Evolutionary conservation across 2,329 filamentous ascomycete species (phyloP), one percentile per base, ranked within the genome.

Genomic region (Pseudocercospora eumusae): DNA sequence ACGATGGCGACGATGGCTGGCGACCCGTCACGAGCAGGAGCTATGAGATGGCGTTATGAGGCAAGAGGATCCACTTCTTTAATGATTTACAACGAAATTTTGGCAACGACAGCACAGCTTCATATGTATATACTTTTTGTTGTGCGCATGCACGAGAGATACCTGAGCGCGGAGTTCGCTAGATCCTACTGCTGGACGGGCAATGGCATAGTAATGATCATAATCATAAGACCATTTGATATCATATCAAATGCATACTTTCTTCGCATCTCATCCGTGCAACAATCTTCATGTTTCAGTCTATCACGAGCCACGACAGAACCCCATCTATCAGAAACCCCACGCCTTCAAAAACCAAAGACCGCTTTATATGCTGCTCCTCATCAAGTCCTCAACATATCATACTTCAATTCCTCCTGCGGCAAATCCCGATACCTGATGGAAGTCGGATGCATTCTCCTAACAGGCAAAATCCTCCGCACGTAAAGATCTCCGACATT

Each of bases 381-480:
- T 50, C 47, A 50, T n/a, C 23, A 25, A 15, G 47, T 52, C 23
- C 47, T 52, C 56, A 68, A 50, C 44, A 69, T 56, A 52, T 64
- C 64, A 60, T 68, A 69, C 20, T 44, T 62, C 74, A 72, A 75
- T 52, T 76, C 56, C 11, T 70, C 69, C 65, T 75, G 66, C 15
- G 75, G 74, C 33, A 75, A 70, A 59, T 74, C 71, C 3, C 66
- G 67, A 61, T 73, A 76, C 60, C 72, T 77, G 60, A 76, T 73
- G 49, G 73, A 74, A 0, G 75, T 77, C 4, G 75, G 75, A 64
- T 76, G 75, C 56, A 75, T 77, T 59, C 66, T 67, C 57, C 75
- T 68, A 5, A 75, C 75, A 3, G 75, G 74, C 25, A 77, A 60
- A 0, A 76, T 67, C 28, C 71, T 68, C 15, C 67, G 66, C 45